A percentile compares a stretch with the other conserved stretches of the same genome.
Evolutionary conservation across 176 grass and related monocot species (phyloP).

Genomic region (Areca catechu): DNA sequence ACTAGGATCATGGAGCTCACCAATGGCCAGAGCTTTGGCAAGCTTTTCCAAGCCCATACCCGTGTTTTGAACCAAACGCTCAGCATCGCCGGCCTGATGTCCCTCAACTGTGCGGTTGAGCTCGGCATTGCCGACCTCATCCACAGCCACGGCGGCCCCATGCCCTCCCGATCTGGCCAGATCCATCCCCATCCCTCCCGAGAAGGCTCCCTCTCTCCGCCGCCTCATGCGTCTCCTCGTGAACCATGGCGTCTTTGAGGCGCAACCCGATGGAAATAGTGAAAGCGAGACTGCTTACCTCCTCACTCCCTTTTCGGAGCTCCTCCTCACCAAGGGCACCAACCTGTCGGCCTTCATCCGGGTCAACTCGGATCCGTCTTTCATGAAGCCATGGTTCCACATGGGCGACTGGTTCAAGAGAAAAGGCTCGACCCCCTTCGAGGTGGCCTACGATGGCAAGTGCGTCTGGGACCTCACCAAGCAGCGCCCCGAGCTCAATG

Average conservation of each 20-base stretch:
- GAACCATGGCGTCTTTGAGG: constrained; percentile 15
- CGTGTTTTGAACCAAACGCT: constrained; percentile 1
- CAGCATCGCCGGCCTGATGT: neutral
- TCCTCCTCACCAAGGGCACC: neutral
- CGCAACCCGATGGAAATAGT: neutral
- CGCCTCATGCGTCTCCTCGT: constrained; percentile 20
- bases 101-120: constrained; percentile 10
- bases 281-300: neutral
- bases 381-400: neutral
- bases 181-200: constrained; percentile 24
- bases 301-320: constrained; percentile 20
- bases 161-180: constrained; percentile 22
- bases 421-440: constrained; percentile 2
- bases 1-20: too few relatives aligned
- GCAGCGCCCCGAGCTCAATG: constrained; percentile 6
- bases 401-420: constrained; percentile 24
- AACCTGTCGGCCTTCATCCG: constrained; percentile 13
- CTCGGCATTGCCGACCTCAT: constrained; percentile 8
- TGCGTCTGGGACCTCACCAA: constrained; percentile 21
- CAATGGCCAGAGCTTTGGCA: too few relatives aligned
- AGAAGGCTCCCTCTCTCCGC: constrained; percentile 8
- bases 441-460: constrained; percentile 8
- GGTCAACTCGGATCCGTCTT: neutral
- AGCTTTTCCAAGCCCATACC: neutral
- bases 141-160: constrained; percentile 17